Evolutionary conservation across 2,329 filamentous ascomycete species (phyloP), one percentile per base, ranked within the genome.

Genomic region (Harringtonia aguacate): DNA sequence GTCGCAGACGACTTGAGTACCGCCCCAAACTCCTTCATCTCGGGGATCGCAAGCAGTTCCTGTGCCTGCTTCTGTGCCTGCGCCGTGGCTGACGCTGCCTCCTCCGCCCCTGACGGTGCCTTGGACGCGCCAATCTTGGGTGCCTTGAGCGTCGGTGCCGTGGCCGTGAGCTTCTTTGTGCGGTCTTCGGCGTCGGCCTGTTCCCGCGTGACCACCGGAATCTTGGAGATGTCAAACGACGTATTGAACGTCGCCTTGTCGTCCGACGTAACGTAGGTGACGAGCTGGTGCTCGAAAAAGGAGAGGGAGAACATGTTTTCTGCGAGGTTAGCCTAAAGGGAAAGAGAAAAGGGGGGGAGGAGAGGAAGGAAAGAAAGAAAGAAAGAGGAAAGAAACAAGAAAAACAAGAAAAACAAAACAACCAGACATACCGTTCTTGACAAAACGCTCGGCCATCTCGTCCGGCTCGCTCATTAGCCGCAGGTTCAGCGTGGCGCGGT

Each of bases 171-270:
- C 72, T 97, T 97, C 81, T 95, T 95, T 24, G 86, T 94, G 55
- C 90, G 79, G 64, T 97, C 92, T 62, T 95, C 90, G 13, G 92
- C 92, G 56, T 95, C 83, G 48, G 90, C 90, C 68, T 98, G 88
- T 63, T 97, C 92, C 47, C 92, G 81, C 18, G 88, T 95, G 53
- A 98, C 92, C 39, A 95, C 80, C 5, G 92, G 92, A 37, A 98
- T 85, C 57, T 84, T 82, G 55, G 83, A 79, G 56, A 98, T 82
- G 60, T 97, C 90, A 70, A 98, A 98, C 8, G 92, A 82, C 29
- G 72, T 70, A 34, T 82, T 77, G 56, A 97, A 98, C 0, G 84
- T 86, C 35, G 83, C 78, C 62, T 89, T 88, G 57, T 92, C 86
- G 43, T 88, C 86, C 13, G 89, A 88, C 17, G 89, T 95, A 55